phyloP scores from a whole-genome alignment of 1,284 basidiomycete genomes.

The Taiwanofungus camphoratus region DNA sequence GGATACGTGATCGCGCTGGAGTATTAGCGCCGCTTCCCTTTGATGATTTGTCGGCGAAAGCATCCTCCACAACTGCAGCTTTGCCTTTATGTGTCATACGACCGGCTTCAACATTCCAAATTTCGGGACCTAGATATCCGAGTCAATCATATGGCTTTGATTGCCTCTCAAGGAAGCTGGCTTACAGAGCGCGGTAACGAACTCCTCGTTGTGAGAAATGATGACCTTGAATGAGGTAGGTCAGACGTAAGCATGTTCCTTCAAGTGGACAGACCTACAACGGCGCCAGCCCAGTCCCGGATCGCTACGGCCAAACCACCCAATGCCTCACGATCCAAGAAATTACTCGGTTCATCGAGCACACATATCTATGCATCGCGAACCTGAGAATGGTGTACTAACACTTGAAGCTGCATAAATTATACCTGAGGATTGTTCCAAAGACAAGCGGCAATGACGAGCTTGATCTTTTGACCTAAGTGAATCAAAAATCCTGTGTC shows the following conservation, averaged over 20 bases:
- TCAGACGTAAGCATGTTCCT: conserved; percentile 15
- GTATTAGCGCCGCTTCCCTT: conserved; percentile 70
- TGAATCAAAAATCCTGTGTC: conserved; percentile 1
- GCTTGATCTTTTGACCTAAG: conserved; percentile 91
- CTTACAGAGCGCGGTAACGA: conserved; percentile 82
- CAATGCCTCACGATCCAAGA: conserved; percentile 86
- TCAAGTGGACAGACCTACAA: conserved; percentile 45
- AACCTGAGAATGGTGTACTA: too few species aligned
- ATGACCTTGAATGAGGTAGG: conserved; percentile 56
- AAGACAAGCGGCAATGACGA: conserved; percentile 90
- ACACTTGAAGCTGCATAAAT: neutral
- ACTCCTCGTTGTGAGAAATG: conserved; percentile 95
- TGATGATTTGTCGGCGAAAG: conserved; percentile 52
- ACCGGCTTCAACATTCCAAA: conserved; percentile 79
- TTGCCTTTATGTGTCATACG: conserved; percentile 87
- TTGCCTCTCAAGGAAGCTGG: conserved; percentile 23
- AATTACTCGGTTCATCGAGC: conserved; percentile 96
- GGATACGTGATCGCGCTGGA: conserved; percentile 54
- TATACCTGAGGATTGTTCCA: conserved; percentile 91
- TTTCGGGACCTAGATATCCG: conserved; percentile 58
- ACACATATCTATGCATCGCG: conserved; percentile 50
- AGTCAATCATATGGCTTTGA: too few species aligned
- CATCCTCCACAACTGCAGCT: conserved; percentile 76
- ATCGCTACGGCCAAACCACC: conserved; percentile 96
- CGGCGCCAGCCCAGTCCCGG: conserved; percentile 93